These are phyloP conservation scores for Pseudopithomyces maydicus DNA, from an alignment of 2,329 filamentous ascomycete genomes.

Conservation along the genomic window DNA sequence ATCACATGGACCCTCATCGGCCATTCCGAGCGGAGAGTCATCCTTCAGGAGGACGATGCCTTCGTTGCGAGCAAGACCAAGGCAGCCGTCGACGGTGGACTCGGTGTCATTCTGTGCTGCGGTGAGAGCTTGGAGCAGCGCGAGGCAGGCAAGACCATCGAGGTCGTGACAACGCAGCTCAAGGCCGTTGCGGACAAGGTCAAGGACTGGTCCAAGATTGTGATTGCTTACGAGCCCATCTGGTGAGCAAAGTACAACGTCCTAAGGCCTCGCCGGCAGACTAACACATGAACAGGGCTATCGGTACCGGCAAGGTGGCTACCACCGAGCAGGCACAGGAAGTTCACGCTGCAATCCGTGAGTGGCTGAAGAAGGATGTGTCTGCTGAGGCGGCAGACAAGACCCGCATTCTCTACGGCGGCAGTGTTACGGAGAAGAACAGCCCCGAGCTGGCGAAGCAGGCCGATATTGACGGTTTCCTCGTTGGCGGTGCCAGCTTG, in stretches of 20 bases:
- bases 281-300: constrained; percentile 56
- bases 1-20: constrained; percentile 92
- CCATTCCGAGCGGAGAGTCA: constrained; percentile 91
- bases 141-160: constrained; percentile 82
- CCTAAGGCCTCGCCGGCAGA: background rate
- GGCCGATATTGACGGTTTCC: constrained; percentile 95
- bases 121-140: constrained; percentile 95
- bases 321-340: constrained; percentile 50
- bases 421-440: constrained; percentile 98
- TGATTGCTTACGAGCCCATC: constrained; percentile 98
- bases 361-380: constrained; percentile 78
- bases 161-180: constrained; percentile 84
- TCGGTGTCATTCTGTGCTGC: constrained; percentile 95
- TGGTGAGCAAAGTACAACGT: constrained; percentile 65
- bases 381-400: constrained; percentile 80
- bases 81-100: constrained; percentile 82
- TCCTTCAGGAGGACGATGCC: constrained; percentile 81
- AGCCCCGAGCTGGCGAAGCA: constrained; percentile 90
- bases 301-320: constrained; percentile 73
- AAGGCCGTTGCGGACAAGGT: constrained; percentile 78
- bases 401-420: constrained; percentile 95
- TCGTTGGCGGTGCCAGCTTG: constrained; percentile 93
- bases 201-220: constrained; percentile 89
- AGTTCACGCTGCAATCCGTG: constrained; percentile 76
- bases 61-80: constrained; percentile 94